Conservation (phyloP, 2,329 filamentous ascomycete genomes). For the Hypoxylon sp. region DNA sequence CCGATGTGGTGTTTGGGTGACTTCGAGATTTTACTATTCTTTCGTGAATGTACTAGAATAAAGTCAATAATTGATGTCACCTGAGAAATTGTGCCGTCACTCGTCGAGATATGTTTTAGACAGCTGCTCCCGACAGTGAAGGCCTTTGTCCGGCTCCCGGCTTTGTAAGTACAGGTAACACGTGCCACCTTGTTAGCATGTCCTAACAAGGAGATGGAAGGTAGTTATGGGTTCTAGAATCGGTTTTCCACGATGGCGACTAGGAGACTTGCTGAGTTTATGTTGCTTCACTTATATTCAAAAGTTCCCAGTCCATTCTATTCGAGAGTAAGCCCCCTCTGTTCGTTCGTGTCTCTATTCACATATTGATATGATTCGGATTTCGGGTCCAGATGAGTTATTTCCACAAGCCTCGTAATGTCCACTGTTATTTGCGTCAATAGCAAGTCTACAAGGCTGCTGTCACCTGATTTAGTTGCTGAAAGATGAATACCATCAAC, state of each 20-base stretch:
- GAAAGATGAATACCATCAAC: not conserved
- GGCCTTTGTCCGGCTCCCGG: constrained; percentile 24
- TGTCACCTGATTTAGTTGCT: not conserved
- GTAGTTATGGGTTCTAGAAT: not conserved
- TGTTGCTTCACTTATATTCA: not conserved
- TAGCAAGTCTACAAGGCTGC: not conserved
- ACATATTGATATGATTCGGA: constrained; percentile 6
- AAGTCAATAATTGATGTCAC: constrained; percentile 1
- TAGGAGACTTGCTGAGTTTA: constrained; percentile 1
- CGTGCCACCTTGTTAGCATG: not conserved
- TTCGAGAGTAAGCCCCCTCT: not conserved
- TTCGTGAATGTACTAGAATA: not conserved
- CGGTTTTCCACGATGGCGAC: not conserved
- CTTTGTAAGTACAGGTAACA: constrained; percentile 23
- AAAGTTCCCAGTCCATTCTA: not conserved
- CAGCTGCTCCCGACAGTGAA: not conserved
- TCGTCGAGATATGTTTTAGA: not conserved
- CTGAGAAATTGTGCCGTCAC: not conserved
- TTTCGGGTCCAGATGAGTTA: not conserved
- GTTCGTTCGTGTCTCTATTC: constrained; percentile 24
- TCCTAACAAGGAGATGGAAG: not conserved
- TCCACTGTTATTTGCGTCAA: not conserved
- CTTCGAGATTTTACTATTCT: not conserved
- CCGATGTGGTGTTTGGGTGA: constrained; percentile 1
- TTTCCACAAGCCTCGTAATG: not conserved